These are phyloP conservation scores for Zizania latifolia DNA, from an alignment of 176 grass and related monocot species.

Conservation along the genomic window DNA sequence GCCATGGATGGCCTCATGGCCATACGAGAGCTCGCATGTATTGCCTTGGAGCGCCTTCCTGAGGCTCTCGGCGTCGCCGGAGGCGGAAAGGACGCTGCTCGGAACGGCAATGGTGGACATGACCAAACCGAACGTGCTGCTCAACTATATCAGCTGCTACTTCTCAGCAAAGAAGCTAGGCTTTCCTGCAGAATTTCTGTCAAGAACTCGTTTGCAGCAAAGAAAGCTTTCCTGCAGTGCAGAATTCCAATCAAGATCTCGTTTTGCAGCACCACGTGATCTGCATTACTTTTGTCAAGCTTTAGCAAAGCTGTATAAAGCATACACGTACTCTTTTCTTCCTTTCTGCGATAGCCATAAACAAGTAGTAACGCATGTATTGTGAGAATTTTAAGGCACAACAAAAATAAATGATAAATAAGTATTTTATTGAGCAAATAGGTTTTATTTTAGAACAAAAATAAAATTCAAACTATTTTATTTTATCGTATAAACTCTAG, in stretches of 20 bases:
- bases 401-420: not conserved
- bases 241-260: not conserved
- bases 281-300: not conserved
- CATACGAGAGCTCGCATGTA: not conserved
- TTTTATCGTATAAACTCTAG: no score
- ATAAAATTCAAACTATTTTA: no score
- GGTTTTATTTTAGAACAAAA: no score
- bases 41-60: conserved; percentile 60
- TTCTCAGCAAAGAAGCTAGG: conserved; percentile 6
- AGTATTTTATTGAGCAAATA: no score
- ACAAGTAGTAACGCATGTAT: not conserved
- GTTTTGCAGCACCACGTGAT: not conserved
- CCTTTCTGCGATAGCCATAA: not conserved
- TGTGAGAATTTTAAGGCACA: not conserved
- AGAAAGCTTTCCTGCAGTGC: not conserved
- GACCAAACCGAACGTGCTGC: not conserved
- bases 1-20: no score
- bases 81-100: conserved; percentile 27
- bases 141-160: not conserved
- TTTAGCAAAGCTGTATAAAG: not conserved
- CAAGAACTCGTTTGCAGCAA: not conserved
- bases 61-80: conserved; percentile 48
- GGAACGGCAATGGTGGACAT: conserved; percentile 51
- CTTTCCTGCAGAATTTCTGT: not conserved
- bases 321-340: not conserved